phyloP scores from a whole-genome alignment of 2,329 filamentous ascomycete genomes.

The Aulographum hederae region DNA sequence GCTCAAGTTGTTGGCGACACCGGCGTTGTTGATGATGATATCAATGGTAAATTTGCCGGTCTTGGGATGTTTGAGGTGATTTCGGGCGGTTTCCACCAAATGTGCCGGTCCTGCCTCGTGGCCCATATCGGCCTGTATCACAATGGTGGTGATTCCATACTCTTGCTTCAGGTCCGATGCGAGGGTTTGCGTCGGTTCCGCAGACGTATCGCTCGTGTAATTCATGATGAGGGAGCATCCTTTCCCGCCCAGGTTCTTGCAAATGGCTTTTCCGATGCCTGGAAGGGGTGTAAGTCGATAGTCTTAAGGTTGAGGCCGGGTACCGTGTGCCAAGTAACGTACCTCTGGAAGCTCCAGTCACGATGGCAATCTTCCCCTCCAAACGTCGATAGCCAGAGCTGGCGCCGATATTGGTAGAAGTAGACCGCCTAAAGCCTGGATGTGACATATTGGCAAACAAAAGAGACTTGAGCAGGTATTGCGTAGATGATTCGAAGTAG shows the following conservation, averaged over 20 bases:
- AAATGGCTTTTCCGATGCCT: conserved; percentile 42
- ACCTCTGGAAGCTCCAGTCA: conserved; percentile 6
- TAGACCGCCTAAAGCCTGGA: neutral
- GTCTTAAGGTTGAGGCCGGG: neutral
- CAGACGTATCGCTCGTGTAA: conserved; percentile 48
- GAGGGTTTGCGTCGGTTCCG: conserved; percentile 31
- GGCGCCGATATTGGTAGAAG: neutral
- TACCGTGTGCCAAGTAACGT: conserved; percentile 50
- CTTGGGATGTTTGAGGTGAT: conserved; percentile 37
- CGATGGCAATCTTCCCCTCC: conserved; percentile 6
- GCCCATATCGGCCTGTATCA: conserved; percentile 55
- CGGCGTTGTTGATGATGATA: conserved; percentile 79
- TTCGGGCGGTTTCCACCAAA: conserved; percentile 39
- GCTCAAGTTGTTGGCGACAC: conserved; percentile 43
- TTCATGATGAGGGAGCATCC: conserved; percentile 50
- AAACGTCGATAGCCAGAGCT: neutral
- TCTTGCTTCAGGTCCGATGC: conserved; percentile 34
- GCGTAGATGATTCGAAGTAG: no score
- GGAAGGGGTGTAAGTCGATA: conserved; percentile 32
- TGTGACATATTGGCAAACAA: neutral
- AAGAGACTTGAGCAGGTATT: no score
- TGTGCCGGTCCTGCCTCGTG: conserved; percentile 39
- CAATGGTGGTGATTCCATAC: conserved; percentile 40
- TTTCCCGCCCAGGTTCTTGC: conserved; percentile 52
- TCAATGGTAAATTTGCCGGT: conserved; percentile 49